Percentiles rank a stretch among this genome's conserved stretches.
Conservation (phyloP, 2,329 filamentous ascomycete species). For the Phaeosphaeria sp. region DNA sequence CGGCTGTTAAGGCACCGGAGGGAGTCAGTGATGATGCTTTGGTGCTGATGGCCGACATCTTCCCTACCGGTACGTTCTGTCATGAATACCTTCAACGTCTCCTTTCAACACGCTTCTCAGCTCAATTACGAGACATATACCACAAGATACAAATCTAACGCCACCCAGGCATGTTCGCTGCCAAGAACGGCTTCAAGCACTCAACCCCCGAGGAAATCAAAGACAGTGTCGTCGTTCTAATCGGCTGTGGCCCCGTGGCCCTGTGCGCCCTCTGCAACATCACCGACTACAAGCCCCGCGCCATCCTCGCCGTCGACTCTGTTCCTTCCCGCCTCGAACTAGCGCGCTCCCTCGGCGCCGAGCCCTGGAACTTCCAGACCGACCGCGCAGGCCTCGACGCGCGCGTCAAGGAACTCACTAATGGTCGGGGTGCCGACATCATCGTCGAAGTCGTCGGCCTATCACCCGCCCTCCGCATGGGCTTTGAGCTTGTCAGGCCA, state of each 20-base stretch:
- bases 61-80: constrained; percentile 63
- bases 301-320: constrained; percentile 80
- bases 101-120: not conserved
- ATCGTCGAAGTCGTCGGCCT: constrained; percentile 68
- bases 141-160: not conserved
- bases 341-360: constrained; percentile 77
- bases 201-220: constrained; percentile 64
- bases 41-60: constrained; percentile 92
- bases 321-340: constrained; percentile 76
- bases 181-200: constrained; percentile 75
- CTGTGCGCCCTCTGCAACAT: constrained; percentile 83
- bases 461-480: constrained; percentile 55
- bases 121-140: too few relatives aligned
- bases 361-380: constrained; percentile 79
- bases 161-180: constrained; percentile 72
- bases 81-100: not conserved
- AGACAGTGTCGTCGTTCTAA: constrained; percentile 75
- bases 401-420: constrained; percentile 75
- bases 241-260: constrained; percentile 82
- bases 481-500: constrained; percentile 57
- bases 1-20: constrained; percentile 75
- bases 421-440: constrained; percentile 83
- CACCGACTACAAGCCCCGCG: constrained; percentile 75
- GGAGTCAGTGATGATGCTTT: constrained; percentile 76
- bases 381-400: constrained; percentile 70